Evolutionary conservation across 495 filamentous ascomycete genomes (phyloP).

Genomic region (Penicillium pancosmium): DNA sequence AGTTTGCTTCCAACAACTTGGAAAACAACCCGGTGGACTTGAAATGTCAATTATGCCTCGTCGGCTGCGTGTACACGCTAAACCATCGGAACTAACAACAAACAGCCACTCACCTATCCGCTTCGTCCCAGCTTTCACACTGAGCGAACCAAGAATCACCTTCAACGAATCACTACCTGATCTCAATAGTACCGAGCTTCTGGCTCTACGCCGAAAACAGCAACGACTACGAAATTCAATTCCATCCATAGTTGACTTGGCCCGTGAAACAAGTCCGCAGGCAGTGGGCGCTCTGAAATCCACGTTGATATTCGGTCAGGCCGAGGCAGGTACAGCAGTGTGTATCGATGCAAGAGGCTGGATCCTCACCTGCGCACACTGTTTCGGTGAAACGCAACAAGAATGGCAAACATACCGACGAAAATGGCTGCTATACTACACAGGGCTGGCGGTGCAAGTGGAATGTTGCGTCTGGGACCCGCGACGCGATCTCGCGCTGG

Average conservation of each 20-base stretch:
- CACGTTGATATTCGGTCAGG: conserved; percentile 51
- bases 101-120: not conserved
- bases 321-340: not conserved
- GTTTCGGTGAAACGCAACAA: conserved; percentile 38
- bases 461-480: conserved; percentile 40
- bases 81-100: not conserved
- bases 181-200: conserved; percentile 3
- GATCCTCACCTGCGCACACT: conserved; percentile 45
- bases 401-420: conserved; percentile 21
- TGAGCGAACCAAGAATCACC: not conserved
- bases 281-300: conserved; percentile 13
- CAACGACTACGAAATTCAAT: conserved; percentile 7
- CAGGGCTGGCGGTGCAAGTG: conserved; percentile 35
- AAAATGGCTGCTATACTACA: conserved; percentile 43
- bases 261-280: not conserved
- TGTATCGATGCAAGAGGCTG: conserved; percentile 35
- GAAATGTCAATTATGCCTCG: not conserved
- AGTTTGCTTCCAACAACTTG: no score
- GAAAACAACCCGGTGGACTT: not conserved
- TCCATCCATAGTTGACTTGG: not conserved
- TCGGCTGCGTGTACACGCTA: not conserved
- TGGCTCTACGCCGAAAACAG: conserved; percentile 10
- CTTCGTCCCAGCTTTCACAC: not conserved
- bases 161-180: conserved; percentile 6
- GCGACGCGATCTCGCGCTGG: conserved; percentile 42